These are phyloP conservation scores for Stagonosporopsis chrysanthemi DNA, from an alignment of 2,329 filamentous ascomycete species.

Conservation along the genomic window DNA sequence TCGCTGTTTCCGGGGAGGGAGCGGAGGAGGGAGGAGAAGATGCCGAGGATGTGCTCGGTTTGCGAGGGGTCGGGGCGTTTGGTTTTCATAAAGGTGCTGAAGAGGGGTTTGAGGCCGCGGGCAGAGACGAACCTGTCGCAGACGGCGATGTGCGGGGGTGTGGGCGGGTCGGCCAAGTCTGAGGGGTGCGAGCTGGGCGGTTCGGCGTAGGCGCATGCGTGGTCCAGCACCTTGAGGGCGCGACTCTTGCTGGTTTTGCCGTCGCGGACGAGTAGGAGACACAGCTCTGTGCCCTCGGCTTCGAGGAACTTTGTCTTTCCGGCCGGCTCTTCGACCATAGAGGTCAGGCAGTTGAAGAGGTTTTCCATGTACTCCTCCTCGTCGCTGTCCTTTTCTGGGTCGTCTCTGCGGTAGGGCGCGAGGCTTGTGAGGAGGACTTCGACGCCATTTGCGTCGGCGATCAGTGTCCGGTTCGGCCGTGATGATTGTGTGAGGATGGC, in stretches of 20 bases:
- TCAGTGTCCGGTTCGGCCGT: constrained; percentile 66
- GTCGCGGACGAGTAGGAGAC: constrained; percentile 81
- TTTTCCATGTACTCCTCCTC: constrained; percentile 98
- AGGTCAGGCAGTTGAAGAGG: constrained; percentile 85
- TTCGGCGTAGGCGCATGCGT: constrained; percentile 69
- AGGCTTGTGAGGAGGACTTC: constrained; percentile 84
- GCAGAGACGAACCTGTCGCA: constrained; percentile 82
- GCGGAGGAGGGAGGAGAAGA: constrained; percentile 84
- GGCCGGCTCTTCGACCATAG: constrained; percentile 74
- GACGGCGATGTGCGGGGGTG: constrained; percentile 58
- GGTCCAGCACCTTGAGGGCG: constrained; percentile 82
- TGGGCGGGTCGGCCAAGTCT: constrained; percentile 32
- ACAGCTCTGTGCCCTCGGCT: constrained; percentile 90
- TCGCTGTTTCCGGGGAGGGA: constrained; percentile 79
- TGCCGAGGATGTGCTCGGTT: constrained; percentile 81
- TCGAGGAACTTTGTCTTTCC: constrained; percentile 86
- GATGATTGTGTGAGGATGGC: constrained; percentile 87
- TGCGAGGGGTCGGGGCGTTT: constrained; percentile 74
- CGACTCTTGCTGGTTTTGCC: constrained; percentile 82
- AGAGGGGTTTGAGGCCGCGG: constrained; percentile 83
- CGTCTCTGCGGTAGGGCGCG: constrained; percentile 82
- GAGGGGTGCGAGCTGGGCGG: background rate
- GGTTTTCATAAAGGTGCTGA: constrained; percentile 87
- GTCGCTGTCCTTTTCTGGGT: constrained; percentile 83
- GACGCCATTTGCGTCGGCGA: constrained; percentile 73